These are phyloP conservation scores for Lentinula raphanica DNA, from an alignment of 768 basidiomycete genomes.

Conservation along the genomic window DNA sequence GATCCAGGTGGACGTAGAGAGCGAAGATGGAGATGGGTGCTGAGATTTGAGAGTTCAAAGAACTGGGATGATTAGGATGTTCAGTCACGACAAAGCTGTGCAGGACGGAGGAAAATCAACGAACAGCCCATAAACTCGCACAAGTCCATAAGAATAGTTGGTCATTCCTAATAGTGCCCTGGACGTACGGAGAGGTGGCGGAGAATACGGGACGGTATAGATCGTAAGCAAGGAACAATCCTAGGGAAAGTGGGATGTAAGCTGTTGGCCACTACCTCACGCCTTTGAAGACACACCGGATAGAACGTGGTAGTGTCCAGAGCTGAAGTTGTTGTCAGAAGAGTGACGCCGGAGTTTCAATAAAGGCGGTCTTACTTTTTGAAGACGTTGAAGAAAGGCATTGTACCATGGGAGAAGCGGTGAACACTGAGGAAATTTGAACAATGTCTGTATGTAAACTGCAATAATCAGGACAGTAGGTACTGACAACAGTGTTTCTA, in stretches of 20 bases:
- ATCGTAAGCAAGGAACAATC: constrained; percentile 72
- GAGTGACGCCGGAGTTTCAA: neutral
- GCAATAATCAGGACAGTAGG: neutral
- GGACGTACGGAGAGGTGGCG: constrained; percentile 54
- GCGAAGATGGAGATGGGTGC: constrained; percentile 78
- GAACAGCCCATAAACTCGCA: constrained; percentile 68
- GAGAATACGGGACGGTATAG: constrained; percentile 81
- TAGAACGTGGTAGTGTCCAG: constrained; percentile 82
- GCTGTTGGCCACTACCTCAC: neutral
- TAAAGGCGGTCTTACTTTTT: constrained; percentile 61
- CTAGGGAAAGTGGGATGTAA: constrained; percentile 26
- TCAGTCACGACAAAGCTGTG: neutral
- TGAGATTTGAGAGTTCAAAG: constrained; percentile 79
- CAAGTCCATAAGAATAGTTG: constrained; percentile 64
- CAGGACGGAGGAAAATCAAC: constrained; percentile 24
- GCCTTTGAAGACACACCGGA: constrained; percentile 36
- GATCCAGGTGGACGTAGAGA: constrained; percentile 78
- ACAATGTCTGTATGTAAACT: neutral
- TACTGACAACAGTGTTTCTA: constrained; percentile 87
- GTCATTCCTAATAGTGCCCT: constrained; percentile 58
- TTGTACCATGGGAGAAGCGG: constrained; percentile 91
- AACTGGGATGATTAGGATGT: constrained; percentile 43
- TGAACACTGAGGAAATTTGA: constrained; percentile 58
- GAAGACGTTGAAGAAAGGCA: constrained; percentile 83
- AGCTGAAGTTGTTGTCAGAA: constrained; percentile 41